Evolutionary conservation across 805 yeast species (phyloP).

Genomic region (Schwanniomyces sp.): DNA sequence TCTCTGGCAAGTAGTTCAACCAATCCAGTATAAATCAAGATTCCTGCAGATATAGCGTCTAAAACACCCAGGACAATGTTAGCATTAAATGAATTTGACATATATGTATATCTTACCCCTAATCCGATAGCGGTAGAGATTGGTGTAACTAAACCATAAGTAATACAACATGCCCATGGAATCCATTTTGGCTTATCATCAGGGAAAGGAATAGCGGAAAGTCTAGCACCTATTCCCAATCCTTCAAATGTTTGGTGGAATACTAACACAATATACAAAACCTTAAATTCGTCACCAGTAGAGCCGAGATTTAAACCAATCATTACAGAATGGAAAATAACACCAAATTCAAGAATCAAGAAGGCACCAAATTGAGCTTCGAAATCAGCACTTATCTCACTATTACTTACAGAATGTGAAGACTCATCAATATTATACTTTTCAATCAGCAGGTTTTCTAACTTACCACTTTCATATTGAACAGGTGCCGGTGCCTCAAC

Average conservation of each 20-base stretch:
- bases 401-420: neutral
- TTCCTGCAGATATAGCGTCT: slow-evolving; percentile 77
- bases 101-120: slow-evolving; percentile 64
- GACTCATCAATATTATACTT: neutral
- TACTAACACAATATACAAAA: slow-evolving; percentile 26
- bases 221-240: slow-evolving; percentile 31
- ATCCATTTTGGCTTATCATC: slow-evolving; percentile 33
- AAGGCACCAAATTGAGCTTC: slow-evolving; percentile 25
- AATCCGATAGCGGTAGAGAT: slow-evolving; percentile 77
- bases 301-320: slow-evolving; percentile 34
- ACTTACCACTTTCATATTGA: neutral
- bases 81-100: slow-evolving; percentile 57
- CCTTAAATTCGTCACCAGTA: slow-evolving; percentile 27
- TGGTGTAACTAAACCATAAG: slow-evolving; percentile 63
- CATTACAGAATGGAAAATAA: slow-evolving; percentile 33
- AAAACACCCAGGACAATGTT: slow-evolving; percentile 69
- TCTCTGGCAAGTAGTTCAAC: slow-evolving; percentile 83
- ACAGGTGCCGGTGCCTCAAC: neutral
- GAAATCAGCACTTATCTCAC: neutral
- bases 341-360: slow-evolving; percentile 27
- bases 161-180: slow-evolving; percentile 57
- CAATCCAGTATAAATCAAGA: slow-evolving; percentile 71
- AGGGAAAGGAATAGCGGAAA: slow-evolving; percentile 27
- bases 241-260: slow-evolving; percentile 36
- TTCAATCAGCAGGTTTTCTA: neutral